Conservation (phyloP, 495 filamentous ascomycete species). For the Sordaria brevicollis region DNA sequence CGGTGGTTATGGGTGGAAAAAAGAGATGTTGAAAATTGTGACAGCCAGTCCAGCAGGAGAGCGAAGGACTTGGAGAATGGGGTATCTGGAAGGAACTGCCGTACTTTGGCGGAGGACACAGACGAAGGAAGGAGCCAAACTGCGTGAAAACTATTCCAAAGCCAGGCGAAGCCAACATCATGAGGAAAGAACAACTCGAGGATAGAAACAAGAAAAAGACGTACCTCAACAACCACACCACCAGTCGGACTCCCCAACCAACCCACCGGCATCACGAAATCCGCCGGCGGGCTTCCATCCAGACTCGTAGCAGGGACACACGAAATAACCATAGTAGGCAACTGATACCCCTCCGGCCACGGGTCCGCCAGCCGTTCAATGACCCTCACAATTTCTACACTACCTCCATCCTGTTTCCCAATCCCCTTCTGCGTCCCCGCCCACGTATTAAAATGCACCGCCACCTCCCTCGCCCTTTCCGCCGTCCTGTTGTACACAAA, state of each 20-base stretch:
- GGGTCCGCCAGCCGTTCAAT: conserved; percentile 45
- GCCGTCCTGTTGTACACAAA: conserved; percentile 67
- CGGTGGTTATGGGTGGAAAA: background rate
- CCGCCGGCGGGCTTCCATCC: conserved; percentile 51
- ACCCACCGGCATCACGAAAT: conserved; percentile 63
- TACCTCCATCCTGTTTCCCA: conserved; percentile 9
- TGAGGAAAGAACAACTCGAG: background rate
- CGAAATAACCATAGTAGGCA: conserved; percentile 65
- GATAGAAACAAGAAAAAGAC: background rate
- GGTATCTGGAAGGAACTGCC: too few relatives aligned
- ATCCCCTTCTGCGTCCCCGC: conserved; percentile 23
- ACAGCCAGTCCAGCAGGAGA: too few relatives aligned
- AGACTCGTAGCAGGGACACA: conserved; percentile 64
- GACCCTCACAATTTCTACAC: conserved; percentile 48
- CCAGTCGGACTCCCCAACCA: conserved; percentile 72
- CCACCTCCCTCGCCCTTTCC: conserved; percentile 53
- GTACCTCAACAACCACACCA: conserved; percentile 64
- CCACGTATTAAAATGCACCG: conserved; percentile 57
- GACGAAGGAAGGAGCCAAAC: too few relatives aligned
- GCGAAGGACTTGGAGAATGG: too few relatives aligned
- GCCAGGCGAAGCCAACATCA: background rate
- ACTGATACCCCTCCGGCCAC: conserved; percentile 55
- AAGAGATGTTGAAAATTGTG: too few relatives aligned
- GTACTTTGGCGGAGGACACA: too few relatives aligned
- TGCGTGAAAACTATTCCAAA: too few relatives aligned